These are phyloP conservation scores for Hygrophila difformis DNA, from an alignment of 257 asterid species.

Conservation along the genomic window DNA sequence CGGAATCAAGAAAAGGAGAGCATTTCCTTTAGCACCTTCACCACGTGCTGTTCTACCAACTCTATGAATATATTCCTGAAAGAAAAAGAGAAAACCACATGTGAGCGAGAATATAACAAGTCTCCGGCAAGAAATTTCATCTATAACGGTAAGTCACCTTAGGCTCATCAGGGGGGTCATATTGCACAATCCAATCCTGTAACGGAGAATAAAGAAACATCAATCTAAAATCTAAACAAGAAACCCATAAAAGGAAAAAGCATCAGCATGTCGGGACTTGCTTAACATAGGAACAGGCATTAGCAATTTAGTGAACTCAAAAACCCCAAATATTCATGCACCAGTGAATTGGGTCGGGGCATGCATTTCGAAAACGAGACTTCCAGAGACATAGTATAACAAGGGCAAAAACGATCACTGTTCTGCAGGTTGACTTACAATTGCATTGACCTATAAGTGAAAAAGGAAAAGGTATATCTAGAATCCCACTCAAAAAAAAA, in stretches of 20 bases:
- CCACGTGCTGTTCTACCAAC: conserved; percentile 99
- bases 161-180: conserved; percentile 96
- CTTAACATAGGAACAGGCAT: background rate
- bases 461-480: too few species aligned
- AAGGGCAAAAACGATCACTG: too few species aligned
- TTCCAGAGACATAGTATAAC: too few species aligned
- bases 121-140: conserved; percentile 1
- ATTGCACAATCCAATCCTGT: conserved; percentile 98
- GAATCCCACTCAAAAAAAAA: too few species aligned
- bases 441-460: too few species aligned
- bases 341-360: too few species aligned
- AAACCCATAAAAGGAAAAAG: background rate
- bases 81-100: conserved; percentile 17
- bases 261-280: background rate
- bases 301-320: too few species aligned
- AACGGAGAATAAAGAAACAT: conserved; percentile 13
- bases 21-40: conserved; percentile 93
- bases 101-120: background rate
- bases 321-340: too few species aligned
- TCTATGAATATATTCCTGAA: conserved; percentile 89
- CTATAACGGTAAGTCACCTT: conserved; percentile 40
- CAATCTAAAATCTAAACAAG: too few species aligned
- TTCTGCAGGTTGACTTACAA: too few species aligned
- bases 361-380: too few species aligned
- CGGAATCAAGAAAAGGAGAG: conserved; percentile 86